A percentile compares a stretch with the other conserved stretches of the same genome.
Conservation (phyloP, 495 filamentous ascomycete species). For the Aspergillus cristatus region DNA sequence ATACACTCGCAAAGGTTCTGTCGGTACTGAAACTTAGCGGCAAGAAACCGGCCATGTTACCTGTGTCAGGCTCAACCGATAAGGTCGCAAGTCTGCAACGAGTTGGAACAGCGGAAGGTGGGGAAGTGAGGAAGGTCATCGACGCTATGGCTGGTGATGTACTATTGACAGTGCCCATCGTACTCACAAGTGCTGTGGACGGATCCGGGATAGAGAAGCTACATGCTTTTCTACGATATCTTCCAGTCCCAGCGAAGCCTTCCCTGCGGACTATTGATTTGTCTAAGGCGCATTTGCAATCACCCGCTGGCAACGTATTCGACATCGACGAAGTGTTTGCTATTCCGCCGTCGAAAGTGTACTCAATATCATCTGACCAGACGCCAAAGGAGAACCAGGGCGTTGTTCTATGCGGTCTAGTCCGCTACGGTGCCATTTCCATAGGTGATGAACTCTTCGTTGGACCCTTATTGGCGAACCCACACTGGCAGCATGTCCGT, state of each 20-base stretch:
- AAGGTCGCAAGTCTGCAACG: slow-evolving; percentile 25
- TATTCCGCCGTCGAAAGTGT: slow-evolving; percentile 45
- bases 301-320: slow-evolving; percentile 52
- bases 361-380: slow-evolving; percentile 27
- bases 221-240: slow-evolving; percentile 68
- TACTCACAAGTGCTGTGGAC: slow-evolving; percentile 80
- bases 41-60: slow-evolving; percentile 61
- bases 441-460: slow-evolving; percentile 72
- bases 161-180: slow-evolving; percentile 61
- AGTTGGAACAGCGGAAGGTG: slow-evolving; percentile 33
- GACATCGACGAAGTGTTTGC: slow-evolving; percentile 81
- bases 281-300: slow-evolving; percentile 10
- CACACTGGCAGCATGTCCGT: slow-evolving; percentile 64
- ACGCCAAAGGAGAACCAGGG: slow-evolving; percentile 35
- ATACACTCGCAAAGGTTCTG: slow-evolving; percentile 63
- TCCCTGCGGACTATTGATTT: slow-evolving; percentile 22
- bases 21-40: slow-evolving; percentile 66
- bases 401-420: slow-evolving; percentile 70
- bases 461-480: slow-evolving; percentile 59
- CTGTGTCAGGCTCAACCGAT: slow-evolving; percentile 25
- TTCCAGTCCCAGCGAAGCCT: slow-evolving; percentile 60
- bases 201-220: slow-evolving; percentile 72
- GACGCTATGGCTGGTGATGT: slow-evolving; percentile 32
- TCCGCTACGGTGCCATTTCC: slow-evolving; percentile 67
- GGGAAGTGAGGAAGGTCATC: slow-evolving; percentile 43